Evolutionary conservation across 768 basidiomycete species (phyloP).

Genomic region (Tricholoma matsutake): DNA sequence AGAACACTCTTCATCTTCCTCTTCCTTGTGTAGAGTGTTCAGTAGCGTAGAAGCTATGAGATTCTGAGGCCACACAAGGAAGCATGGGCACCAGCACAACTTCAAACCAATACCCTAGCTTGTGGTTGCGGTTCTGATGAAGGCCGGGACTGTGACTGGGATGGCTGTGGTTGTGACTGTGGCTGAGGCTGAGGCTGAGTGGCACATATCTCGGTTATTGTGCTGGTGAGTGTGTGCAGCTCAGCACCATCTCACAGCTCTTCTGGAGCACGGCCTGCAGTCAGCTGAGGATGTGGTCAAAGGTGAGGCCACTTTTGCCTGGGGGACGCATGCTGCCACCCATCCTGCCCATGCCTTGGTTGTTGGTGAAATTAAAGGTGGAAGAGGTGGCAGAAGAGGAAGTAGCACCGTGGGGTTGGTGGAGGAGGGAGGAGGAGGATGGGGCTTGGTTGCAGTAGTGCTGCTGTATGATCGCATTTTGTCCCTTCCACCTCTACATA

Average conservation of each 20-base stretch:
- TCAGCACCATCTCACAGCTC: slow-evolving; percentile 92
- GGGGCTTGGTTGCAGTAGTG: slow-evolving; percentile 30
- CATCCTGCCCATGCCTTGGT: slow-evolving; percentile 67
- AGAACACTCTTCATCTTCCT: slow-evolving; percentile 72
- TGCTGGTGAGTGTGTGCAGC: slow-evolving; percentile 67
- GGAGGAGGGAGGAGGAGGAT: slow-evolving; percentile 14
- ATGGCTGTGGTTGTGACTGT: slow-evolving; percentile 18
- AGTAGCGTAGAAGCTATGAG: slow-evolving; percentile 88
- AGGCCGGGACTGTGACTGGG: slow-evolving; percentile 17
- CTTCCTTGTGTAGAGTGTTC: slow-evolving; percentile 96
- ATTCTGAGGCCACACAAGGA: slow-evolving; percentile 97
- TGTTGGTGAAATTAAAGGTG: slow-evolving; percentile 20
- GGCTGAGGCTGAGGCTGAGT: slow-evolving; percentile 19
- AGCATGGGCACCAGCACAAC: slow-evolving; percentile 87
- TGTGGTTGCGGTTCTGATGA: no score
- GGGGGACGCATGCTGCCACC: slow-evolving; percentile 67
- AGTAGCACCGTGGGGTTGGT: not conserved
- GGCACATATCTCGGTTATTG: slow-evolving; percentile 88
- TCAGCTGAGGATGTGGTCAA: no score
- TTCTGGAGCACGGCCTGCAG: slow-evolving; percentile 94
- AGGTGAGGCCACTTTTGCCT: slow-evolving; percentile 80
- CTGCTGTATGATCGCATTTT: slow-evolving; percentile 18
- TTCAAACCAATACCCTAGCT: slow-evolving; percentile 67
- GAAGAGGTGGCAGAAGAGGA: not conserved
- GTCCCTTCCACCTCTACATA: no score